Conservation (phyloP, 306 rosid species). For the Sphenostylis stenocarpa region DNA sequence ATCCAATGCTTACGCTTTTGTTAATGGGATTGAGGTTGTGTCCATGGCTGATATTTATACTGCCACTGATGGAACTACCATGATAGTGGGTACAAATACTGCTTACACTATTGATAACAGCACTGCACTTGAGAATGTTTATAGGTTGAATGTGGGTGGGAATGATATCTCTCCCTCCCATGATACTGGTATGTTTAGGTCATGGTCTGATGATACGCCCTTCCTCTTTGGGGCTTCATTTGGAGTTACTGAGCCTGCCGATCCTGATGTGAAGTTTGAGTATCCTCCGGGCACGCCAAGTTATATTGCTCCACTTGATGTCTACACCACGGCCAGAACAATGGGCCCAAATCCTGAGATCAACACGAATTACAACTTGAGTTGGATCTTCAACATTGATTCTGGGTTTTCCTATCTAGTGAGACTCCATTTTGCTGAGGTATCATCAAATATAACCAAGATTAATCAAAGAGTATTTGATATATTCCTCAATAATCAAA, state of each 20-base stretch:
- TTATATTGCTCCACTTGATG: conserved; percentile 68
- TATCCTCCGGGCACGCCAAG: conserved; percentile 48
- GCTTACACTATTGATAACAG: conserved; percentile 47
- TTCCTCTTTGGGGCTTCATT: conserved; percentile 61
- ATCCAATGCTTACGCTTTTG: conserved; percentile 71
- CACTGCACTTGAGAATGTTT: conserved; percentile 73
- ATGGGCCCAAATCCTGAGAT: conserved; percentile 65
- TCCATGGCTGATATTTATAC: conserved; percentile 83
- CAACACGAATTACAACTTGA: conserved; percentile 73
- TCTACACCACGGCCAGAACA: conserved; percentile 77
- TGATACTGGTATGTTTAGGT: conserved; percentile 85
- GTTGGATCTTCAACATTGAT: conserved; percentile 79
- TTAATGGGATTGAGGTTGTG: conserved; percentile 90
- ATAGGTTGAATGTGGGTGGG: conserved; percentile 89
- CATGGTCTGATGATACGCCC: conserved; percentile 68
- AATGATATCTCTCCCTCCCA: conserved; percentile 70
- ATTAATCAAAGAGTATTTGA: conserved; percentile 66
- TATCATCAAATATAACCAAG: conserved; percentile 38
- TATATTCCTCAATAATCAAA: conserved; percentile 66
- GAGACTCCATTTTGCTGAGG: conserved; percentile 93
- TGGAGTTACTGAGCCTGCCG: conserved; percentile 64
- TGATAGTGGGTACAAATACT: conserved; percentile 49
- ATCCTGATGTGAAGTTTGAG: conserved; percentile 45
- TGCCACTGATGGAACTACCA: conserved; percentile 33
- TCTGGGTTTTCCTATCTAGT: conserved; percentile 84